Conservation (phyloP, 2,329 filamentous ascomycete genomes). For the Cryphonectria radicalis region DNA sequence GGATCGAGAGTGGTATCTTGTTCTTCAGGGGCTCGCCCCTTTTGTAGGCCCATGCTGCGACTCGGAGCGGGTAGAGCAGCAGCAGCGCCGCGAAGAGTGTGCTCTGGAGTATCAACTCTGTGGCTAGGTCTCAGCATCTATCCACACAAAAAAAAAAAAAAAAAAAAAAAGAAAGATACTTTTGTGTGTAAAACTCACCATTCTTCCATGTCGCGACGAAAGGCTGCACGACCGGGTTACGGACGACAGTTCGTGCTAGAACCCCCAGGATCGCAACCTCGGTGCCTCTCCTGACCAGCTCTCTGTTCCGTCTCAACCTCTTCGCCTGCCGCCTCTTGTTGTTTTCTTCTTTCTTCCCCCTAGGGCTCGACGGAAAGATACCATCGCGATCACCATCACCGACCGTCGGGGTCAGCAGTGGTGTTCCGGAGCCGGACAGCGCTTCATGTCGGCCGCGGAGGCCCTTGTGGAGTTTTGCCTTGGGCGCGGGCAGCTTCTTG, state of each 20-base stretch:
- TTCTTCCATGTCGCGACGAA: slow-evolving; percentile 51
- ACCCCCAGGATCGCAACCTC: slow-evolving; percentile 57
- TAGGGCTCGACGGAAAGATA: slow-evolving; percentile 31
- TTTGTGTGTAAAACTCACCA: slow-evolving; percentile 45
- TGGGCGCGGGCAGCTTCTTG: slow-evolving; percentile 82
- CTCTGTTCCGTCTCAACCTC: slow-evolving; percentile 50
- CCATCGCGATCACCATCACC: slow-evolving; percentile 46
- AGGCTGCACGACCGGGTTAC: slow-evolving; percentile 51
- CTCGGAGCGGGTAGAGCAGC: slow-evolving; percentile 62
- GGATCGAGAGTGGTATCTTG: slow-evolving; percentile 55
- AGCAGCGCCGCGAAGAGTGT: slow-evolving; percentile 47
- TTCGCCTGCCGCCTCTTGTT: slow-evolving; percentile 34
- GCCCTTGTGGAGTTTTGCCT: slow-evolving; percentile 75
- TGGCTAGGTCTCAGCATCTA: slow-evolving; percentile 36
- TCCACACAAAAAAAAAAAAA: background rate
- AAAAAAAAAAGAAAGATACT: too few species aligned
- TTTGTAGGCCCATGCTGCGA: slow-evolving; percentile 54
- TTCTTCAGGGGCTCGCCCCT: slow-evolving; percentile 39
- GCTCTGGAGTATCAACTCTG: slow-evolving; percentile 49
- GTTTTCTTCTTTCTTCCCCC: slow-evolving; percentile 28
- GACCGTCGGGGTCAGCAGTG: slow-evolving; percentile 53
- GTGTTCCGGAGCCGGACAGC: slow-evolving; percentile 60
- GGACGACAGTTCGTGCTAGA: slow-evolving; percentile 53
- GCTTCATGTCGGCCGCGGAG: slow-evolving; percentile 64
- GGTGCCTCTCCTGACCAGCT: slow-evolving; percentile 55